Evolutionary conservation across 169 alveolate species (phyloP).

Genomic region (Plasmodium malariae): DNA sequence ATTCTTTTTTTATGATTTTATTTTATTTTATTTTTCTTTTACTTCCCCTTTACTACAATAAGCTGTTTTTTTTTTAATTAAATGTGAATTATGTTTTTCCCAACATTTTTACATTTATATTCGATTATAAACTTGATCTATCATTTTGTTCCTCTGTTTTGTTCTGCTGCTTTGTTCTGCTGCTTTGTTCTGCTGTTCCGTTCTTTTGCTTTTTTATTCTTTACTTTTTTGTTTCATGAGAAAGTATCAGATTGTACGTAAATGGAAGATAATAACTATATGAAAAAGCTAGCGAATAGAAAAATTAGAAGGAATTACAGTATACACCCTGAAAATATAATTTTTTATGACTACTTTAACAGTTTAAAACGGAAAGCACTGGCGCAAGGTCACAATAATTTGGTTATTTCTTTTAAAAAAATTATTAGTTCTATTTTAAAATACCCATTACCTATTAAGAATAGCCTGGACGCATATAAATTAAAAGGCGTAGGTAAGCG

Average conservation of each 20-base stretch:
- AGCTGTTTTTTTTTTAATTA: neutral
- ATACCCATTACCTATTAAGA: slow-evolving; percentile 82
- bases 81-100: neutral
- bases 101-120: no score
- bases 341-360: slow-evolving; percentile 60
- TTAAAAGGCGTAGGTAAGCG: slow-evolving; percentile 83
- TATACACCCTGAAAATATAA: slow-evolving; percentile 66
- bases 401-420: slow-evolving; percentile 75
- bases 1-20: neutral
- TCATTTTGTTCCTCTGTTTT: no score
- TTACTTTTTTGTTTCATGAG: neutral
- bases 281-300: slow-evolving; percentile 4
- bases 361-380: slow-evolving; percentile 59
- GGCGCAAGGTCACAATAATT: slow-evolving; percentile 57
- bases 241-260: neutral
- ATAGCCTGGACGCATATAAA: slow-evolving; percentile 74
- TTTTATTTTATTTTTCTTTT: neutral
- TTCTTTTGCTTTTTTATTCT: neutral
- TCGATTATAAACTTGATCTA: no score
- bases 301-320: slow-evolving; percentile 34
- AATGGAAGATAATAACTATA: slow-evolving; percentile 35
- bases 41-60: neutral
- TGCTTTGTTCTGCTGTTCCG: neutral
- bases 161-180: no score
- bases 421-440: slow-evolving; percentile 76